These are phyloP conservation scores for Eragrostis curvula DNA, from an alignment of 176 grass and related monocot species.

Conservation along the genomic window DNA sequence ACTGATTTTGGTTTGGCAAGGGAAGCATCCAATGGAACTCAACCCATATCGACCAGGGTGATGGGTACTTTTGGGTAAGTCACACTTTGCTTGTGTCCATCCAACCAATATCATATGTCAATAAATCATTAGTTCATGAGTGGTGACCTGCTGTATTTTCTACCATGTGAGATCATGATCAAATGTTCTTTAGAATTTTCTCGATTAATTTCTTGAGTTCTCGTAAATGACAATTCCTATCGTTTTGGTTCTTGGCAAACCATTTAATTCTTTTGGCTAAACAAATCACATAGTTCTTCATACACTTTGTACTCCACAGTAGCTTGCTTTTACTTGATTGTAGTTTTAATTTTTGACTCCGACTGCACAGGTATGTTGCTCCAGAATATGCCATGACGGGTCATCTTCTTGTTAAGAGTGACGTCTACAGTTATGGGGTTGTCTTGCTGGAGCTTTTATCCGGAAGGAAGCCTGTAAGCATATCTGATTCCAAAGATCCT, in stretches of 20 bases:
- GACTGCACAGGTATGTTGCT: conserved; percentile 80
- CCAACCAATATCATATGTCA: conserved; percentile 3
- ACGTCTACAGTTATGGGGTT: conserved; percentile 97
- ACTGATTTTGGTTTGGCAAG: conserved; percentile 98
- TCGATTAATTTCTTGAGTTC: not conserved
- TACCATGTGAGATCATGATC: not conserved
- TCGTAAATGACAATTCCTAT: not conserved
- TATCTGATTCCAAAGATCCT: conserved; percentile 68
- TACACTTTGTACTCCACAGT: not conserved
- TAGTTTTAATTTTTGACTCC: conserved; percentile 36
- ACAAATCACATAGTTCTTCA: conserved; percentile 27
- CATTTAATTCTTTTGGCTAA: not conserved
- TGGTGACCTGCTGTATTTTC: not conserved
- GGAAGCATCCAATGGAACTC: conserved; percentile 79
- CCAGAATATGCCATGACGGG: conserved; percentile 99
- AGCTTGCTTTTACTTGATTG: conserved; percentile 35
- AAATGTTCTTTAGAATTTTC: too few species aligned
- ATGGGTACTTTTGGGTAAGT: conserved; percentile 99
- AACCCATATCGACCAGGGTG: conserved; percentile 86
- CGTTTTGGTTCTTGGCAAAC: not conserved
- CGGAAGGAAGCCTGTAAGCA: conserved; percentile 88
- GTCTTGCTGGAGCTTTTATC: conserved; percentile 96
- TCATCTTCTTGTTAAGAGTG: conserved; percentile 92
- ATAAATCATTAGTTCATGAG: not conserved
- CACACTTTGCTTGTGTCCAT: conserved; percentile 25